Conservation (phyloP, 1,284 basidiomycete species). For the Trametes pubescens region DNA sequence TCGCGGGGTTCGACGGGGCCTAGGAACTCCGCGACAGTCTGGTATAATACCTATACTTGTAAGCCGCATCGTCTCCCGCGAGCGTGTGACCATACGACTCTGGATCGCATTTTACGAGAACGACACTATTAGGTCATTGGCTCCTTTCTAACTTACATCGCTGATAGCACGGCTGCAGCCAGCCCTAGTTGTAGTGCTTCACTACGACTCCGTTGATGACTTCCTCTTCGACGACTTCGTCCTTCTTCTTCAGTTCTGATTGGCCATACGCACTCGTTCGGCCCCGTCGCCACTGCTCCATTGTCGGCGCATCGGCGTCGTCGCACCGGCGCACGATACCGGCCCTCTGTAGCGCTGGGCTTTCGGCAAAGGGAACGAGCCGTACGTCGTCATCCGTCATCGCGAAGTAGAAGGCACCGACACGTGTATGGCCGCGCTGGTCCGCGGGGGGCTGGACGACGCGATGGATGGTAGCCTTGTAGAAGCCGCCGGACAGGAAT, state of each 20-base stretch:
- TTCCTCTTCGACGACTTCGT: conserved; percentile 53
- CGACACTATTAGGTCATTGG: neutral
- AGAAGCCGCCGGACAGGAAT: conserved; percentile 61
- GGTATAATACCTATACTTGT: neutral
- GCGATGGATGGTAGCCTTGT: conserved; percentile 48
- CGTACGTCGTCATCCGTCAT: conserved; percentile 40
- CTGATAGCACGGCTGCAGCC: neutral
- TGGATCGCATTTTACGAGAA: no score
- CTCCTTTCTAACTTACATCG: neutral
- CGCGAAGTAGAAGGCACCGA: conserved; percentile 62
- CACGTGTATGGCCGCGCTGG: conserved; percentile 54
- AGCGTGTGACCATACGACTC: conserved; percentile 1
- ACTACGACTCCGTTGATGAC: conserved; percentile 52
- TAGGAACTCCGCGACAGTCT: neutral
- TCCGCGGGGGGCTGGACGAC: conserved; percentile 57
- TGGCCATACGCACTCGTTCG: conserved; percentile 47
- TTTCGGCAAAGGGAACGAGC: conserved; percentile 49
- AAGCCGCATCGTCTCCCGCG: conserved; percentile 6
- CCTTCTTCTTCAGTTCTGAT: conserved; percentile 40
- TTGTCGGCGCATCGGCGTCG: conserved; percentile 45
- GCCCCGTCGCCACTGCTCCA: conserved; percentile 48
- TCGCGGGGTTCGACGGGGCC: neutral
- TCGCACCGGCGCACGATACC: conserved; percentile 44
- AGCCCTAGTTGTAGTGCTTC: conserved; percentile 52
- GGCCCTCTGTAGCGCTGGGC: conserved; percentile 48